Evolutionary conservation across 805 yeast genomes (phyloP), one percentile per base, ranked within the genome.

Genomic region (Candida alai): DNA sequence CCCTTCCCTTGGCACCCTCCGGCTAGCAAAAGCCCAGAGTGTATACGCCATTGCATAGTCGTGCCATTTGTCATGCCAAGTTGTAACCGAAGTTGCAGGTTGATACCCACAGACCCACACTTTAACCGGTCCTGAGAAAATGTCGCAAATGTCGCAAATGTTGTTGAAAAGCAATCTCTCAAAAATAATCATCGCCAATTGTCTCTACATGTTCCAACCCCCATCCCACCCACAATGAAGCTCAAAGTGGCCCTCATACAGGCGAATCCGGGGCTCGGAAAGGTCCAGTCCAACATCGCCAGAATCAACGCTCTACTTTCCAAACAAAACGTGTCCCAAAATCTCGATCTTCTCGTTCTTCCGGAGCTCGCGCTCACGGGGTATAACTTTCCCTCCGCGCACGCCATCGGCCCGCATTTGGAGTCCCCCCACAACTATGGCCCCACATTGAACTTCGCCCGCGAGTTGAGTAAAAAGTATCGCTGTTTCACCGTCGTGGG

Each of bases 351-450:
- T n/a, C 54, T 88, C 6, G 73, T 88, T 1, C 67, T 89, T 5
- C 95, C 97, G 0, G 97, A 88, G 49, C 58, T 88, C 32, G 87
- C 94, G 0, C 59, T 89, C 9, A 83, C 95, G 0, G 96, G 96
- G 1, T 88, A 88, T 54, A 82, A 80, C 48, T 89, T 81, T 58
- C 51, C 56, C 19, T 54, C 61, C 17, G 56, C 52, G 26, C 52
- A 47, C 1, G 74, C 68, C 24, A 78, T 81, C 14, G 54, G 47
- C 31, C 89, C 90, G 2, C 80, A 56, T 45, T 52, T 82, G 18
- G 89, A 84, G 41, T 36, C 34, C 10, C n/a, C 63, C 0, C 47
- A 54, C 1, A 56, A 59, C 0, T 20, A 31, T 19, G 80, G 83
- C 0, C 69, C 67, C 2, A 62, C 82, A 1, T 64, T 70, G 15